Percentiles rank a stretch among this genome's conserved stretches.
These are phyloP conservation scores for Epichloe bromicola DNA, from an alignment of 2,329 filamentous ascomycete genomes.

Conservation along the genomic window DNA sequence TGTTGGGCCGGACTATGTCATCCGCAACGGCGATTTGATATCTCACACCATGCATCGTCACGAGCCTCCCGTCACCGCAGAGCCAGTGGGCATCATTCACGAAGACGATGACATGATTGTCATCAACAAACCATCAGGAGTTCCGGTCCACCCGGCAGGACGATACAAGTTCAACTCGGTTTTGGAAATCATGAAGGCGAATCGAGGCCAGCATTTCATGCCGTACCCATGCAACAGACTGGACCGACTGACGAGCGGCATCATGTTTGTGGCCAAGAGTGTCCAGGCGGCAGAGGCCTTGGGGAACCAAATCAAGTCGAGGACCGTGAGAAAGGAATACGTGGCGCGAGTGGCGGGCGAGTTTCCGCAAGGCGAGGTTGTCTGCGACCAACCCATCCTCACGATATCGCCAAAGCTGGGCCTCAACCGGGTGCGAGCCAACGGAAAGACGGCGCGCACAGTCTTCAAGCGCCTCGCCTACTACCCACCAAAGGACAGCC, in stretches of 20 bases:
- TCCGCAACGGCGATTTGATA: conserved; percentile 83
- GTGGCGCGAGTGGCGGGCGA: conserved; percentile 79
- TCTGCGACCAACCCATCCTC: conserved; percentile 88
- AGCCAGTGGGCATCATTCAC: conserved; percentile 70
- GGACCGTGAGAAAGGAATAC: conserved; percentile 91
- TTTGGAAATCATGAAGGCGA: conserved; percentile 80
- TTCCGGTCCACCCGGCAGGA: conserved; percentile 90
- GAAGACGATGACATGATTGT: conserved; percentile 91
- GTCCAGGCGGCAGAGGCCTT: conserved; percentile 66
- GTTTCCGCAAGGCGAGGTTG: conserved; percentile 81
- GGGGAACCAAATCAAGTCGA: conserved; percentile 59
- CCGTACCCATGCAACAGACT: conserved; percentile 77
- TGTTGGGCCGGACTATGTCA: conserved; percentile 52
- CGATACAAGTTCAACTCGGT: conserved; percentile 94
- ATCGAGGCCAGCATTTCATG: conserved; percentile 43
- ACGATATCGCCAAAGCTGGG: conserved; percentile 91
- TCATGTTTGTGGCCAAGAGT: conserved; percentile 96
- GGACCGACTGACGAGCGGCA: conserved; percentile 83
- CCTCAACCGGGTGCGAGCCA: conserved; percentile 85
- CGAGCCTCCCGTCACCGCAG: conserved; percentile 79
- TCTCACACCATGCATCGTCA: conserved; percentile 92
- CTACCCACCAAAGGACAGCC: conserved; percentile 46
- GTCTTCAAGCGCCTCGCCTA: conserved; percentile 91
- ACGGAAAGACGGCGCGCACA: conserved; percentile 78
- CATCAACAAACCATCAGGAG: conserved; percentile 90